Conservation (phyloP, 768 basidiomycete genomes). For the Termitomyces sp. region DNA sequence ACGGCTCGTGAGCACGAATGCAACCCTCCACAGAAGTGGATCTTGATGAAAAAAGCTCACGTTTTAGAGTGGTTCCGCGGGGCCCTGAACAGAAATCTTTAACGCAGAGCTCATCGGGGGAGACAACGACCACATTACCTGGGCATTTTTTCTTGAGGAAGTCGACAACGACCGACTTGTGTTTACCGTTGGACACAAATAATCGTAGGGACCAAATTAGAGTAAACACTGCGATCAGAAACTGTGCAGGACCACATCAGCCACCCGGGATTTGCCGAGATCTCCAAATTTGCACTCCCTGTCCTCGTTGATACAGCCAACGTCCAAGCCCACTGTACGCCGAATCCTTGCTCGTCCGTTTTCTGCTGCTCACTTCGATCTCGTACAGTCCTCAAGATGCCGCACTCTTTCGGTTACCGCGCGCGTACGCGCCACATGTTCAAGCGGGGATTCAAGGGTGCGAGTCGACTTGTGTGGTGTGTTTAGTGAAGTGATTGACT, state of each 20-base stretch:
- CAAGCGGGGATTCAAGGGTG: conserved; percentile 98
- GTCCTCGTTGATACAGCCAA: conserved; percentile 36
- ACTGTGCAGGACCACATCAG: conserved; percentile 62
- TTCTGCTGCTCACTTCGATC: conserved; percentile 16
- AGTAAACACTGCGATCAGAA: conserved; percentile 41
- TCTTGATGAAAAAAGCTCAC: conserved; percentile 71
- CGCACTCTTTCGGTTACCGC: conserved; percentile 99
- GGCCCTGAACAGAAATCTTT: conserved; percentile 54
- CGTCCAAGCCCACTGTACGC: conserved; percentile 52
- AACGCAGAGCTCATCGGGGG: conserved; percentile 16
- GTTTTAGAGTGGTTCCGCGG: conserved; percentile 93
- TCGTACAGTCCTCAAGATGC: conserved; percentile 78
- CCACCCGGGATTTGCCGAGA: conserved; percentile 62
- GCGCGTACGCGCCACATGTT: conserved; percentile 99
- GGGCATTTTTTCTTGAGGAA: conserved; percentile 76
- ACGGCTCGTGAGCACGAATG: conserved; percentile 65
- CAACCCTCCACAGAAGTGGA: conserved; percentile 69
- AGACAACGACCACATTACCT: conserved; percentile 51
- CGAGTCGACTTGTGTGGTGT: conserved; percentile 19
- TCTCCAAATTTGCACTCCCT: conserved; percentile 24
- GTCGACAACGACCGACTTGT: conserved; percentile 33
- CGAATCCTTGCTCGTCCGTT: conserved; percentile 12
- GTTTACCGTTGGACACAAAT: conserved; percentile 20
- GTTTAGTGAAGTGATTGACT: conserved; percentile 8
- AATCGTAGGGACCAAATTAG: conserved; percentile 27